Evolutionary conservation across 2,329 filamentous ascomycete genomes (phyloP), one percentile per base, ranked within the genome.

Genomic region (Monosporascus ibericus): DNA sequence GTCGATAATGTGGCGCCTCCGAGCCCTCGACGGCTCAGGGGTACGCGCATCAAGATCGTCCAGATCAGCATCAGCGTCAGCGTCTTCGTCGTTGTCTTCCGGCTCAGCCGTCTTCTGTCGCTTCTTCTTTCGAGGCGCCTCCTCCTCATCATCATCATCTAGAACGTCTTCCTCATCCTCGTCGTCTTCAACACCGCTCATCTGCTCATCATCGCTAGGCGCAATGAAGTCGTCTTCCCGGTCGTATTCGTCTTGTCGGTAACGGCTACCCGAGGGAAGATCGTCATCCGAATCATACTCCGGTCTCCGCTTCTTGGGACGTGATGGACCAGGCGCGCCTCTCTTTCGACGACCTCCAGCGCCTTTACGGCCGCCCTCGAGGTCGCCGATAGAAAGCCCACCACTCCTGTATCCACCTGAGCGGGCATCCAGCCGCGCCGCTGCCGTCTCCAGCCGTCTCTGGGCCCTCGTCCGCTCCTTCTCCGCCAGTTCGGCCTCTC

Each of bases 211-310:
- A 58, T 90, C 88, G 61, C 86, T 90, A 3, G 77, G 77, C 3
- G 86, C 88, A 52, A 92, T 80, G 65, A 92, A 92, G 52, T 86
- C 88, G 63, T 92, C 88, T 36, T 87, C 87, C 65, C 86, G 79
- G 56, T 92, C 88, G 65, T 92, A 92, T 60, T 90, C 86, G 58
- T 92, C 86, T 54, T 86, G 79, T 49, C 81, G 80, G 42, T 46
- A 46, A 34, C 78, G 78, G 46, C 74, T 75, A 34, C 82, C 81
- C 38, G 80, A 78, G 17, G 82, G 81, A 37, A 85, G 75, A 54
- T 88, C 87, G 59, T 90, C 87, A 61, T 91, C 88, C 8, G 89
- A 89, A 62, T 92, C 87, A 55, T 90, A 88, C 60, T 88, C 87
- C 54, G 77, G 74, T 39, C 77, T 75, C 34, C 76, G 75, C 62